A percentile compares a stretch with the other conserved stretches of the same genome.
Conservation (phyloP, 352 stramenopile species). For the Aphanomyces astaci region DNA sequence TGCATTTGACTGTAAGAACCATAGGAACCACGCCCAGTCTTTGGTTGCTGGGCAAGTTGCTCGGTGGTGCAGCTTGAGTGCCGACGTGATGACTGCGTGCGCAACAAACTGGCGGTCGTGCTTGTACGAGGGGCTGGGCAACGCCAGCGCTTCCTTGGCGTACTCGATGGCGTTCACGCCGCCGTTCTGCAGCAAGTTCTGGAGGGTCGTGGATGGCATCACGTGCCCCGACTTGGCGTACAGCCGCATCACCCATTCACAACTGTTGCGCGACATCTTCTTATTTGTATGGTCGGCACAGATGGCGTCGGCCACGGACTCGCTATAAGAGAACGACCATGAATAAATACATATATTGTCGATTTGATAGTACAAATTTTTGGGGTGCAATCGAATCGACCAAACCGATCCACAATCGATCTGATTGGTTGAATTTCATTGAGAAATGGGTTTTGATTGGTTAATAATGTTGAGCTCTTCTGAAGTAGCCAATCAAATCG, state of each 20-base stretch:
- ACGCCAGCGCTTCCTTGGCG: slow-evolving; percentile 37
- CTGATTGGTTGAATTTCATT: too few relatives aligned
- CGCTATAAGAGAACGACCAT: slow-evolving; percentile 14
- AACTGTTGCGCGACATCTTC: slow-evolving; percentile 21
- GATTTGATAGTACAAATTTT: too few relatives aligned
- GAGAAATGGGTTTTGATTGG: too few relatives aligned
- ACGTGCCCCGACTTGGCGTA: slow-evolving; percentile 65
- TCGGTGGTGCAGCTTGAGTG: slow-evolving; percentile 8
- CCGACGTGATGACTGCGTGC: background rate
- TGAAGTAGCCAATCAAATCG: too few relatives aligned
- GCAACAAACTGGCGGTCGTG: background rate
- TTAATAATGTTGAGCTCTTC: too few relatives aligned
- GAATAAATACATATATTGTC: too few relatives aligned
- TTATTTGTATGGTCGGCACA: slow-evolving; percentile 34
- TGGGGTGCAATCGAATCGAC: too few relatives aligned
- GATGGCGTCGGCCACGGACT: slow-evolving; percentile 75
- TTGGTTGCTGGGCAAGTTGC: background rate
- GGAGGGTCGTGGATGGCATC: slow-evolving; percentile 53
- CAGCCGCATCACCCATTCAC: slow-evolving; percentile 64
- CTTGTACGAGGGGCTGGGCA: background rate
- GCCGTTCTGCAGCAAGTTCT: slow-evolving; percentile 42
- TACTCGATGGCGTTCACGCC: slow-evolving; percentile 55
- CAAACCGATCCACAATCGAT: too few relatives aligned
- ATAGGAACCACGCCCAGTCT: slow-evolving; percentile 1
- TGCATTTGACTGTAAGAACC: slow-evolving; percentile 35